These are phyloP conservation scores for Malus hybrid DNA, from an alignment of 331 rosid genomes.

Conservation along the genomic window DNA sequence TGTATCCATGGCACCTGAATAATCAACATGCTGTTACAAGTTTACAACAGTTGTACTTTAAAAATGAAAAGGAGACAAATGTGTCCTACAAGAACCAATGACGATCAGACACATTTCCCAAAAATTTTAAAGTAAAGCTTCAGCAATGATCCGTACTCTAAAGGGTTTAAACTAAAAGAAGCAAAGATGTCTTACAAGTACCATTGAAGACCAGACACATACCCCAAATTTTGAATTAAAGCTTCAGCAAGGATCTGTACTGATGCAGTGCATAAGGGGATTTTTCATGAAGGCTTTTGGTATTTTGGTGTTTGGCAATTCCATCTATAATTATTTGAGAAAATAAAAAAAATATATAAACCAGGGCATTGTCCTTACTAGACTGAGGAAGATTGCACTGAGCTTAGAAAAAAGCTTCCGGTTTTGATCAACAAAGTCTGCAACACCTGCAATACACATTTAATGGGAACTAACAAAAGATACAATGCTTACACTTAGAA, in stretches of 20 bases:
- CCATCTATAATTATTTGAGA: no score
- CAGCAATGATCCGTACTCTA: no score
- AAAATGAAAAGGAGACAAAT: background rate
- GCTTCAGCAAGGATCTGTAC: background rate
- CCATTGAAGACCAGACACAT: background rate
- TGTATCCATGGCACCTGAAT: constrained; percentile 95
- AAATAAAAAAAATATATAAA: background rate
- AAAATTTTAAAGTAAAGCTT: no score
- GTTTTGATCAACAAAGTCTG: constrained; percentile 69
- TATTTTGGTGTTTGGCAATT: no score
- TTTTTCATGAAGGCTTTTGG: no score
- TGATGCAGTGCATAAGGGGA: no score
- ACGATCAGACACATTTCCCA: no score
- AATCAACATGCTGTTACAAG: constrained; percentile 12
- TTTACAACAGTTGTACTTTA: background rate
- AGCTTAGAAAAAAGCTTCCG: constrained; percentile 54
- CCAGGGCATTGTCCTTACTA: constrained; percentile 43
- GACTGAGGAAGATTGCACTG: constrained; percentile 67
- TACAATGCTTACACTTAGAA: background rate
- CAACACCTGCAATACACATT: constrained; percentile 46
- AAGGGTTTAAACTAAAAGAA: no score
- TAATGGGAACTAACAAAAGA: constrained; percentile 8
- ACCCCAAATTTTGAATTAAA: background rate
- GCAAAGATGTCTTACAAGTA: background rate
- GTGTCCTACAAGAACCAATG: no score